Base-by-base conservation (phyloP, 345 rosid species). In the Reutealis trisperma region DNA sequence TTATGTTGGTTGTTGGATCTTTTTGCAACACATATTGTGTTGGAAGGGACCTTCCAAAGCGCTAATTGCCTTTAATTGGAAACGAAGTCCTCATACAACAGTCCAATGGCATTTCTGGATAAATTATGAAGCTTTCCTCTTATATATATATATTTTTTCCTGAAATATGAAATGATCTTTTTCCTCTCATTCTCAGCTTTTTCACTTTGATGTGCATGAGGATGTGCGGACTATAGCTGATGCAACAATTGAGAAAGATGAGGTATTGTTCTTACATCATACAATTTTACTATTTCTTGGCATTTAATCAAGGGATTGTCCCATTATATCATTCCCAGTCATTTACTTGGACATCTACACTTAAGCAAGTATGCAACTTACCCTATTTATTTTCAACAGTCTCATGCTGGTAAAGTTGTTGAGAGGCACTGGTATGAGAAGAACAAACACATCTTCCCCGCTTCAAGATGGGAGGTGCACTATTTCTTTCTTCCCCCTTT, bases 381-480 rank as follows among this genome's bases (percentile, higher is more conserved):
- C 25, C 32, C 18, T 37, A 18, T 19, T 47, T 24, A 14, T 72
- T 66, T 62, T 77, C 65, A 8, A 72, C 88, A 96, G 99, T 96
- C 98, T 13, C 99, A 96, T 81, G 98, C 99, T 32, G 99, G 99
- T 69, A 94, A 96, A 85, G 99, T 96, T 30, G 98, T 93, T 42
- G 99, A 96, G 91, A 92, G 99, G 84, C 99, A 96, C 83, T 96
- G 99, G 99, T 94, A 96, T 27, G 98, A 96, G 81, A 96, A 94
- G 93, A 96, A 96, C 92, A 94, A 94, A 76, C 99, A 93, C 82
- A 96, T 96, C 72, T 96, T 96, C 80, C 99, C 99, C 42, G 98
- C 98, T 85, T 96, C 98, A 11, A 88, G 98, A 87, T 96, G 98
- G 99, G 99, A 94, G 99, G 98, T 96, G 57, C 55, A 25, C 25